Evolutionary conservation across 1,284 basidiomycete genomes (phyloP).

Genomic region (Apiotrichum porosum): DNA sequence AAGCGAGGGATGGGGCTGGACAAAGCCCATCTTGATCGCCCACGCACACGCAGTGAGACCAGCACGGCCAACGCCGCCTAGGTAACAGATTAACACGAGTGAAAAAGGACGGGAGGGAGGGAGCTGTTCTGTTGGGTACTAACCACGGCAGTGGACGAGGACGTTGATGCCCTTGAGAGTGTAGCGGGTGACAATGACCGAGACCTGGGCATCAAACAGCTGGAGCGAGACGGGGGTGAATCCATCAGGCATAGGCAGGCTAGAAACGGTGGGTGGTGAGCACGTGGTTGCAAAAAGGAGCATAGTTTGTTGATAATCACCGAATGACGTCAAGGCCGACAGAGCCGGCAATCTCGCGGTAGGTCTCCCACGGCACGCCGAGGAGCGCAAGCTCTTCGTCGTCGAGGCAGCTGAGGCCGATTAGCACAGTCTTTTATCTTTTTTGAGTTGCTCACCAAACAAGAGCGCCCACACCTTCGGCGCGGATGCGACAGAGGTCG

Average conservation of each 20-base stretch:
- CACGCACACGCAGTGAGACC: conserved; percentile 89
- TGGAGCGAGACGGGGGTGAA: conserved; percentile 67
- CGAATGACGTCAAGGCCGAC: conserved; percentile 72
- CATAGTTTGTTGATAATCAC: conserved; percentile 43
- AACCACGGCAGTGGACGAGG: conserved; percentile 84
- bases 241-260: conserved; percentile 87
- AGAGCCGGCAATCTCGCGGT: conserved; percentile 59
- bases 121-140: conserved; percentile 23
- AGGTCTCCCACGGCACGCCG: conserved; percentile 77
- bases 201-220: conserved; percentile 66
- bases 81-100: conserved; percentile 1
- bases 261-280: conserved; percentile 35
- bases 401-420: conserved; percentile 67
- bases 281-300: not conserved
- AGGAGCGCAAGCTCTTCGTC: conserved; percentile 78
- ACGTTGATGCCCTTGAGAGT: conserved; percentile 70
- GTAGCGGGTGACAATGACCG: conserved; percentile 64
- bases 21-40: conserved; percentile 84
- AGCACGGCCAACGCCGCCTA: conserved; percentile 79
- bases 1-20: conserved; percentile 45
- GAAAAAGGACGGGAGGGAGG: too few relatives aligned
- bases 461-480: conserved; percentile 71
- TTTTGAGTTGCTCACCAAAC: conserved; percentile 60
- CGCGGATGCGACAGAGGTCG: conserved; percentile 73
- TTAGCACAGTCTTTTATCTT: not conserved